Conservation (phyloP, 805 yeast genomes). For the Candida ipomoeae region DNA sequence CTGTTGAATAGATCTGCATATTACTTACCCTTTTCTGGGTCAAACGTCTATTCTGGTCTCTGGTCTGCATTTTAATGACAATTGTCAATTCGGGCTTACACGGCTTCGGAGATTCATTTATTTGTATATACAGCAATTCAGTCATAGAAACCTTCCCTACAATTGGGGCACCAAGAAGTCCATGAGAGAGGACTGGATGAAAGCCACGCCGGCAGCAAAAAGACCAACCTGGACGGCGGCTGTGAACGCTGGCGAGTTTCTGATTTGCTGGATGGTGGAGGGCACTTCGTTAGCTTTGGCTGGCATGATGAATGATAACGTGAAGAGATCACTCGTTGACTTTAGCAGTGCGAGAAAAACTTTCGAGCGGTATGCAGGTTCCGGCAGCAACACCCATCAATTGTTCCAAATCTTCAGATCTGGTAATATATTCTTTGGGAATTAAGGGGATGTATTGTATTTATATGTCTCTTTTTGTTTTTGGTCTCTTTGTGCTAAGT, state of each 20-base stretch:
- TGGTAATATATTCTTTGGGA: too few species aligned
- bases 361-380: constrained; percentile 10
- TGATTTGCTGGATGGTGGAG: constrained; percentile 47
- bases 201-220: constrained; percentile 68
- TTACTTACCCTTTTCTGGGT: too few species aligned
- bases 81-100: too few species aligned
- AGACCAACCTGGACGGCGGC: constrained; percentile 58
- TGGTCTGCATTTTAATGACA: too few species aligned
- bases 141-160: constrained; percentile 17
- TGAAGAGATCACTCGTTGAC: neutral
- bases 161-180: constrained; percentile 78
- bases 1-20: too few species aligned
- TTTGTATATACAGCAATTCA: constrained; percentile 13
- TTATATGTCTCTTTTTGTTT: too few species aligned
- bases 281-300: constrained; percentile 13
- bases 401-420: too few species aligned
- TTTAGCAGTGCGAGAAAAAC: constrained; percentile 10
- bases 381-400: too few species aligned
- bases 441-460: too few species aligned
- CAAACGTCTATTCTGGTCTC: too few species aligned
- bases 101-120: constrained; percentile 1
- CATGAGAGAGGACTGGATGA: constrained; percentile 75
- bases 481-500: too few species aligned
- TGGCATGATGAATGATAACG: constrained; percentile 12
- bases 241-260: constrained; percentile 61